Evolutionary conservation across 805 yeast species (phyloP).

Genomic region (Candida ipomoeae): DNA sequence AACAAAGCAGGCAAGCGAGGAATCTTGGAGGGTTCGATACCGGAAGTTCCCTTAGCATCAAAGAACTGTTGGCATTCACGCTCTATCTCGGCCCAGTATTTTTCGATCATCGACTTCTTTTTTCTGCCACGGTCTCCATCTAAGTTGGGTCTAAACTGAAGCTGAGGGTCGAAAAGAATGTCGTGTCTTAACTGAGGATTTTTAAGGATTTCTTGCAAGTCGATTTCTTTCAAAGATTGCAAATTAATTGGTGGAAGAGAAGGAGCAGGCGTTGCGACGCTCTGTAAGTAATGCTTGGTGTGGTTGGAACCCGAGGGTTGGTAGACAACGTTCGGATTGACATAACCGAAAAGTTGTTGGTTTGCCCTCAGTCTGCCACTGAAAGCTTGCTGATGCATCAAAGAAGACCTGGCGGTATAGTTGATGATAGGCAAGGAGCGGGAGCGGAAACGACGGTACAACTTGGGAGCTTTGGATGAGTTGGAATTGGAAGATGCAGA

Average conservation of each 20-base stretch:
- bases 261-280: slow-evolving; percentile 22
- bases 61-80: slow-evolving; percentile 55
- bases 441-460: slow-evolving; percentile 34
- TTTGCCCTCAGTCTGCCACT: slow-evolving; percentile 10
- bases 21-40: slow-evolving; percentile 19
- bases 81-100: slow-evolving; percentile 77
- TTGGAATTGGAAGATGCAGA: slow-evolving; percentile 7
- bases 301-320: slow-evolving; percentile 8
- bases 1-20: slow-evolving; percentile 64
- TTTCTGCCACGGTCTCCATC: slow-evolving; percentile 88
- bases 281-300: slow-evolving; percentile 7
- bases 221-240: slow-evolving; percentile 79
- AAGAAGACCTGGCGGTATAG: slow-evolving; percentile 21
- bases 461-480: slow-evolving; percentile 28
- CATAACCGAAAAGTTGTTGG: slow-evolving; percentile 18
- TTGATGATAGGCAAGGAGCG: slow-evolving; percentile 41
- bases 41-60: slow-evolving; percentile 13
- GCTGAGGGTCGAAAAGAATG: slow-evolving; percentile 83
- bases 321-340: slow-evolving; percentile 5
- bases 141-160: slow-evolving; percentile 85
- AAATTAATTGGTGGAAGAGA: slow-evolving; percentile 79
- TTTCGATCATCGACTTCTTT: slow-evolving; percentile 70
- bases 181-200: slow-evolving; percentile 94
- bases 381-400: slow-evolving; percentile 14
- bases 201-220: slow-evolving; percentile 79